Evolutionary conservation across 768 basidiomycete species (phyloP), one percentile per base, ranked within the genome.

Genomic region (Crassisporium funariophilum): DNA sequence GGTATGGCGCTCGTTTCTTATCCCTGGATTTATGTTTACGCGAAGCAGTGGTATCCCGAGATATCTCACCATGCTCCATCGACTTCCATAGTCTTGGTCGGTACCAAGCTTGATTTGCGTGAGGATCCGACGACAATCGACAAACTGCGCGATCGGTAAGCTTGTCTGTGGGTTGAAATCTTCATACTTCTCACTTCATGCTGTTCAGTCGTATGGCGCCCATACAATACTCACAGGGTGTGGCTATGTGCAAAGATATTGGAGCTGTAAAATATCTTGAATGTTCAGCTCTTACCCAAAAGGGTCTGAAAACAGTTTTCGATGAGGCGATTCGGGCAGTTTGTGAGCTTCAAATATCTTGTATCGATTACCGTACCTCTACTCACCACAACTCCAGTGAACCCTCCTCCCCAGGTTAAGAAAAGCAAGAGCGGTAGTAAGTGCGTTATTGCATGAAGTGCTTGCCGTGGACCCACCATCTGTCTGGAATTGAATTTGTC

Each of bases 271-370:
- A 95, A 70, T 97, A 97, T 62, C 73, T 97, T 47, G 94, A 97
- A 68, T 97, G 94, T 68, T 95, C 93, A 21, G 93, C 95, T 24
- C 74, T 95, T 61, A 98, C 95, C 37, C 97, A 98, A 77, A 97
- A 98, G 72, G 95, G 95, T 12, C 74, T 99, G 64, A 99, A 99
- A 82, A 95, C 88, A 48, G 97, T 99, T 35, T 99, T 99, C 65
- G 97, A 98, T 67, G 97, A 98, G 70, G 97, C 97, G 34, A 98
- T 99, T 60, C 84, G 97, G 44, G 92, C 93, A 46, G 95, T 98
- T 58, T 74, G 91, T 93, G 67, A 82, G 91, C 86, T 44, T 31
- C 2, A 31, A 10, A 31, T 11, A 31, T 3, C 29, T n/a, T 31
- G n/a, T 31, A 10, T n/a, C n/a, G n/a, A 31, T 31, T 31, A 31